Base-by-base conservation (phyloP, 108 stramenopile species). In the Nitzschia palea region DNA sequence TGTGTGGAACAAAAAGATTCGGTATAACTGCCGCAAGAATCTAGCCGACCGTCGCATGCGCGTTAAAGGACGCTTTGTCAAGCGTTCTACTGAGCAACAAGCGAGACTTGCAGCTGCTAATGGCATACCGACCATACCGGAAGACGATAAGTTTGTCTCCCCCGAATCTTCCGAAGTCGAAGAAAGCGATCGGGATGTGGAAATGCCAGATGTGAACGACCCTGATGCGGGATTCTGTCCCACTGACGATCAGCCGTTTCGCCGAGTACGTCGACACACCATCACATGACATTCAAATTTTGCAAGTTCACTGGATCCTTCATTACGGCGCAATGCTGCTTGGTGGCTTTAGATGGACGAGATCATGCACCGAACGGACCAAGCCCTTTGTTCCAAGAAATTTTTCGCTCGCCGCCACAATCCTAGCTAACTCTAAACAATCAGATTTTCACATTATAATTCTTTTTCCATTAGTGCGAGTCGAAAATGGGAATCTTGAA, bases 21-120 rank as follows among this genome's bases (percentile, higher is more conserved):
- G 98, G 3, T 99, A 99, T 84, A 84, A 89, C 61, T 99, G 98
- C 76, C 93, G 98, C 44, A 97, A 97, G 79, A 95, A 86, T 73
- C 80, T 99, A 35, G 98, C 98, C 9, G 96, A 99, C 76, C 79
- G 96, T 31, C 77, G 98, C 6, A 79, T 97, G 74, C 80, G 98
- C 33, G 90, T 99, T 35, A 99, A 99, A 80, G 98, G 98, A 5
- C 78, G 98, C 29, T 99, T 98, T 68, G 98, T 98, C 31, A 98
- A 98, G 74, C 80, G 93, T 14, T 77, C 79, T 51, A 74, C 73
- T 28, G 84, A 85, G 51, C 66, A 83, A 27, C 51, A 77, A 15
- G 67, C 76, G 25, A 68, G 64, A 40, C 45, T 55, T 27, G 27
- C 63, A 12, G 31, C 34, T 4, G 12, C 65, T 8, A 47, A 35